A percentile compares a stretch with the other conserved stretches of the same genome.
These are phyloP conservation scores for Tylopilus intermedius DNA, from an alignment of 768 basidiomycete genomes.

Conservation along the genomic window DNA sequence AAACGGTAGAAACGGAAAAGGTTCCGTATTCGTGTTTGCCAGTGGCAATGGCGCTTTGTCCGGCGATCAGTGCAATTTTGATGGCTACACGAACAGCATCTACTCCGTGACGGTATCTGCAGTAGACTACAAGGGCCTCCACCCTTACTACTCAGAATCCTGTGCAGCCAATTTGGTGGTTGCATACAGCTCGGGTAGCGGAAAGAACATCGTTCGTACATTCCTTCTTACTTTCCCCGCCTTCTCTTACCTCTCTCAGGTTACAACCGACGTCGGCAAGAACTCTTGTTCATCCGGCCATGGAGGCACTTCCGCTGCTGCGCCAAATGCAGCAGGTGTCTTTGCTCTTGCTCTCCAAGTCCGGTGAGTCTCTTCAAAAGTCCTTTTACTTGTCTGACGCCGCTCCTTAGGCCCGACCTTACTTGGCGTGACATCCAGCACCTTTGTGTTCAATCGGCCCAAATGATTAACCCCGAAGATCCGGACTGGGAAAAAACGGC, in stretches of 20 bases:
- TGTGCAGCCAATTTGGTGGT: slow-evolving; percentile 97
- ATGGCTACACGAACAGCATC: slow-evolving; percentile 97
- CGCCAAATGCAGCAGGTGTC: slow-evolving; percentile 92
- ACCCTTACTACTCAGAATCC: slow-evolving; percentile 96
- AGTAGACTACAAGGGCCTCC: slow-evolving; percentile 86
- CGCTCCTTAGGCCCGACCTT: slow-evolving; percentile 68
- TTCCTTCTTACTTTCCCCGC: not conserved
- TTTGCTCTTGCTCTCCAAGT: slow-evolving; percentile 86
- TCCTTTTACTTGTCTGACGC: slow-evolving; percentile 10
- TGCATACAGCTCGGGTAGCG: slow-evolving; percentile 91
- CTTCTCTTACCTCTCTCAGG: slow-evolving; percentile 42
- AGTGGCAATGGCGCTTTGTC: slow-evolving; percentile 90
- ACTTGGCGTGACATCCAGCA: slow-evolving; percentile 97
- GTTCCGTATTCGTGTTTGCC: slow-evolving; percentile 94
- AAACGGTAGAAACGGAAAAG: slow-evolving; percentile 84
- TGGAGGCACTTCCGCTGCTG: slow-evolving; percentile 97
- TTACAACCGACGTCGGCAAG: slow-evolving; percentile 90
- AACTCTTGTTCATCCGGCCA: slow-evolving; percentile 76
- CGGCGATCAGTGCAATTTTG: slow-evolving; percentile 98
- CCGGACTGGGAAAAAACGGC: slow-evolving; percentile 91
- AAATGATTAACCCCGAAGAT: slow-evolving; percentile 79
- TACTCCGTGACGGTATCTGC: slow-evolving; percentile 96
- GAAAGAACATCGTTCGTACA: slow-evolving; percentile 80
- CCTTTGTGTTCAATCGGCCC: slow-evolving; percentile 71
- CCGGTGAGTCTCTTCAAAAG: slow-evolving; percentile 46